Percentiles rank a stretch among this genome's conserved stretches.
These are phyloP conservation scores for Poronia punctata DNA, from an alignment of 495 filamentous ascomycete species.

Conservation along the genomic window DNA sequence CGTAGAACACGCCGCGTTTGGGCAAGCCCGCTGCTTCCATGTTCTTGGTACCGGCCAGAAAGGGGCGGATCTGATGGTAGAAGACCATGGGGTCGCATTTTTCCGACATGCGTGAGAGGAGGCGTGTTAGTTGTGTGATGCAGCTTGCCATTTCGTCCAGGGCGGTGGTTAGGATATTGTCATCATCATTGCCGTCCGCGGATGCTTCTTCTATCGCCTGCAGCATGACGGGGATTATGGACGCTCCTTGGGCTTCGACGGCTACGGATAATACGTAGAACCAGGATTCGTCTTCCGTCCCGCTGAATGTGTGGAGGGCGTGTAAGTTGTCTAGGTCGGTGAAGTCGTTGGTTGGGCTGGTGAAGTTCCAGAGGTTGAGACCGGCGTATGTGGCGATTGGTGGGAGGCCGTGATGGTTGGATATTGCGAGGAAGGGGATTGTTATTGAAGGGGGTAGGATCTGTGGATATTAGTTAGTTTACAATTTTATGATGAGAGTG, in stretches of 20 bases:
- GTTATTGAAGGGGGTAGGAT: slow-evolving; percentile 69
- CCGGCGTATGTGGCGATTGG: slow-evolving; percentile 88
- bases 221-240: slow-evolving; percentile 74
- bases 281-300: slow-evolving; percentile 91
- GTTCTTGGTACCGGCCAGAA: slow-evolving; percentile 90
- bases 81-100: slow-evolving; percentile 88
- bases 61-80: slow-evolving; percentile 87
- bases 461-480: slow-evolving; percentile 16
- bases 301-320: slow-evolving; percentile 81
- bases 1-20: slow-evolving; percentile 72
- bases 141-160: slow-evolving; percentile 59
- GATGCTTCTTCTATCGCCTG: slow-evolving; percentile 65
- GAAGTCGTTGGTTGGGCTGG: slow-evolving; percentile 55
- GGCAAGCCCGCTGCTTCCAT: slow-evolving; percentile 89
- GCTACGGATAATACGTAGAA: slow-evolving; percentile 93
- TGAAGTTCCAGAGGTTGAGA: slow-evolving; percentile 88
- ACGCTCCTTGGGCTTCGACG: slow-evolving; percentile 81
- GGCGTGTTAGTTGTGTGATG: slow-evolving; percentile 59
- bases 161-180: slow-evolving; percentile 54
- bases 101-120: slow-evolving; percentile 82
- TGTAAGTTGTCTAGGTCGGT: slow-evolving; percentile 65
- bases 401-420: slow-evolving; percentile 70
- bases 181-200: slow-evolving; percentile 50
- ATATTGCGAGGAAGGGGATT: slow-evolving; percentile 69
- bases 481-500: too few species aligned